Conservation (phyloP, 1,284 basidiomycete species). For the Ustilago sp. region DNA sequence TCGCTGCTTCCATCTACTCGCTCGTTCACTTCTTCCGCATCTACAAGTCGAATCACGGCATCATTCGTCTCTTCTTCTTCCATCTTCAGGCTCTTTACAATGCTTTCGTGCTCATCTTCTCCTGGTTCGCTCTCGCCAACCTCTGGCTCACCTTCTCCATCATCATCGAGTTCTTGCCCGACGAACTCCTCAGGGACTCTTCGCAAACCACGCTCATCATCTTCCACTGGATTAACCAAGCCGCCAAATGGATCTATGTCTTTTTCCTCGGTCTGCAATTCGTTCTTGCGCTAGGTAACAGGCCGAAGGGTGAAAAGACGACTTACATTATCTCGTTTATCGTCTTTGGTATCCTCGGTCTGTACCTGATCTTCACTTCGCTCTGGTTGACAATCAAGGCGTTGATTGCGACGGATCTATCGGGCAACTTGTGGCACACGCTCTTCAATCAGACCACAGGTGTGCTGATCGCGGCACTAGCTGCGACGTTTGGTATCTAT, state of each 20-base stretch:
- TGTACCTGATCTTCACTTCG: constrained; percentile 64
- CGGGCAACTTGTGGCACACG: constrained; percentile 31
- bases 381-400: constrained; percentile 66
- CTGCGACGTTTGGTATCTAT: constrained; percentile 69
- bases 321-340: constrained; percentile 85
- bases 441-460: constrained; percentile 61
- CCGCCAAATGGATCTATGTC: constrained; percentile 87
- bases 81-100: constrained; percentile 95
- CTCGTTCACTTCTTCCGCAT: constrained; percentile 91
- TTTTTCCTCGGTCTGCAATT: constrained; percentile 89
- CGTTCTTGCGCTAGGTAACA: constrained; percentile 87
- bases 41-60: constrained; percentile 84
- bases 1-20: constrained; percentile 92
- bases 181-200: constrained; percentile 77
- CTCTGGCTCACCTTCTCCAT: constrained; percentile 96
- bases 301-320: constrained; percentile 88
- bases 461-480: constrained; percentile 65
- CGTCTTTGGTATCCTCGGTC: constrained; percentile 71
- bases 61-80: constrained; percentile 90
- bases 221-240: constrained; percentile 80
- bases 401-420: constrained; percentile 27
- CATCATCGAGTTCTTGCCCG: constrained; percentile 88
- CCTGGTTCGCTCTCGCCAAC: constrained; percentile 92
- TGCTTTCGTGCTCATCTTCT: constrained; percentile 86
- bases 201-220: constrained; percentile 78